phyloP scores from a whole-genome alignment of 106 monocot species.

The Allium sativum region DNA sequence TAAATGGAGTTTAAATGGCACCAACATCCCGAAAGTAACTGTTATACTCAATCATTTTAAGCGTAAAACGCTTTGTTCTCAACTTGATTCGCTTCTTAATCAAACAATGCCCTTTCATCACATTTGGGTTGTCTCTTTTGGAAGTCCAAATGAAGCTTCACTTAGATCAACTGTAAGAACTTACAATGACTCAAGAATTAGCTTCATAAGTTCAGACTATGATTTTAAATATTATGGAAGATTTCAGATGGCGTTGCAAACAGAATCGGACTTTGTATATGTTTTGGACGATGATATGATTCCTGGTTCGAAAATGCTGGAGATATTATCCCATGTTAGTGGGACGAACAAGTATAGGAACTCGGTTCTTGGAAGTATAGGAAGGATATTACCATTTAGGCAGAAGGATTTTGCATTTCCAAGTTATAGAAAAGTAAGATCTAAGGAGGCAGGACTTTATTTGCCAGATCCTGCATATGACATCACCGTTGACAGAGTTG shows the following conservation, averaged over 20 bases:
- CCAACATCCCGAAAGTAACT: conserved; percentile 61
- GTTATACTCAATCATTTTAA: conserved; percentile 93
- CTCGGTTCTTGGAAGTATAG: conserved; percentile 81
- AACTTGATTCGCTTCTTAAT: conserved; percentile 57
- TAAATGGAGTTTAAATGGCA: conserved; percentile 33
- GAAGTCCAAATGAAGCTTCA: conserved; percentile 74
- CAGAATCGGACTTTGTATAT: conserved; percentile 87
- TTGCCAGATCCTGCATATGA: conserved; percentile 94
- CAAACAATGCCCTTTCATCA: conserved; percentile 81
- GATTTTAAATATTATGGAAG: conserved; percentile 94
- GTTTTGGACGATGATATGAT: conserved; percentile 98
- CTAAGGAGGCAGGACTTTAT: conserved; percentile 90
- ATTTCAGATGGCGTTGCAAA: conserved; percentile 95
- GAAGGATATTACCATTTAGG: conserved; percentile 82
- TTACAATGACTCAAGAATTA: conserved; percentile 83
- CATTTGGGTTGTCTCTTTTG: conserved; percentile 89
- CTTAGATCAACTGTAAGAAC: conserved; percentile 63
- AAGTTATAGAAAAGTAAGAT: conserved; percentile 86
- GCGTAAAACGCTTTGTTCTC: conserved; percentile 78
- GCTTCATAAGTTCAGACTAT: conserved; percentile 83
- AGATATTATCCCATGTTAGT: conserved; percentile 69
- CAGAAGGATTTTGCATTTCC: conserved; percentile 97
- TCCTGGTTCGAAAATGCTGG: conserved; percentile 82
- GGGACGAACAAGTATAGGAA: conserved; percentile 84
- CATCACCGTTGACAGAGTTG: conserved; percentile 64